Evolutionary conservation across 192 early-diverging fungal species (phyloP), one percentile per base, ranked within the genome.

Genomic region (Borealophlyctis nickersoniae): DNA sequence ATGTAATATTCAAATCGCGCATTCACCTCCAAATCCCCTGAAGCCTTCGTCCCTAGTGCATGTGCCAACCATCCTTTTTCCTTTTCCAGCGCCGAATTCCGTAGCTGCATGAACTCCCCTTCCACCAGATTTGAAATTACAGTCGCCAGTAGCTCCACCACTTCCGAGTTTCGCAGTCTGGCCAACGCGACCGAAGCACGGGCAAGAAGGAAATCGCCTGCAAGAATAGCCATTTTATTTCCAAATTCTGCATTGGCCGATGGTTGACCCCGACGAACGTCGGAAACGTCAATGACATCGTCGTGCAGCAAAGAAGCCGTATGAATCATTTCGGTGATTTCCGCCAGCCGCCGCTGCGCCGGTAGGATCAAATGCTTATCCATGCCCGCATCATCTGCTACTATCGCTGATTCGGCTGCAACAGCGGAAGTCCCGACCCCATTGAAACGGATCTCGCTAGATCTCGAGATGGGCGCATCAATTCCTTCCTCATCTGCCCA

Each of bases 261-360:
- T 7, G 89, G 78, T 56, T 88, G 63, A 27, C 81, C 81, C 16
- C 94, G 85, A 31, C 94, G 88, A 3, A 81, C 86, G 45, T 87
- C 77, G 0, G 91, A 82, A 19, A 77, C 71, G 69, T 95, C 93
- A 56, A 93, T 88, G 16, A 94, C 89, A 70, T 98, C 96, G 75
- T 98, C 92, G 72, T 98, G 96, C 7, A 98, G 76, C 9, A 98
- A 74, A 2, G 93, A 92, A 13, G 96, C 91, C 2, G 93, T 98
- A 69, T 98, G 93, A 67, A 98, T 98, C 89, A 98, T 94, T 74
- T 98, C 96, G 0, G 91, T 91, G 56, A 98, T 96, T 74, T 98
- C 96, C 3, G 93, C 93, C 50, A 98, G 80, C 7, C 96, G 86
- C 16, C 91, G 81, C 55, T 98, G 96, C 28, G 92, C 86, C 7